A percentile compares a stretch with the other conserved stretches of the same genome.
Conservation (phyloP, 2,329 filamentous ascomycete genomes). For the Ophiocordyceps camponoti-rufipedis region DNA sequence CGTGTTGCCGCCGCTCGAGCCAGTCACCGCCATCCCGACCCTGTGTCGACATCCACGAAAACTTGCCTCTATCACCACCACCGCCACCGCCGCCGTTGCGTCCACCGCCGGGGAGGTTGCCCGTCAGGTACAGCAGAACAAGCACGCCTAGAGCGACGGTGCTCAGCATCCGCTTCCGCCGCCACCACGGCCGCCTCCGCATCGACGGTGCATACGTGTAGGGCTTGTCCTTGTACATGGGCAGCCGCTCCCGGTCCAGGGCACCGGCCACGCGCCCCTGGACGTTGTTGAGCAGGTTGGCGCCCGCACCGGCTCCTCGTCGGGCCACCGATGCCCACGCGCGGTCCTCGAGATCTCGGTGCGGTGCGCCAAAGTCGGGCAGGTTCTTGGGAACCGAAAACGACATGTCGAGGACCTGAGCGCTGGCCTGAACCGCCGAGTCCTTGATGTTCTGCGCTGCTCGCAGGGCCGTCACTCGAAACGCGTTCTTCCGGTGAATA, state of each 20-base stretch:
- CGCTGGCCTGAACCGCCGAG: slow-evolving; percentile 28
- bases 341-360: slow-evolving; percentile 46
- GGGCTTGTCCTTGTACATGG: slow-evolving; percentile 99
- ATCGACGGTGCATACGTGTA: slow-evolving; percentile 48
- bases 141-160: slow-evolving; percentile 35
- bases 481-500: slow-evolving; percentile 23
- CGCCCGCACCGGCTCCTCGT: slow-evolving; percentile 14
- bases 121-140: slow-evolving; percentile 50
- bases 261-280: slow-evolving; percentile 45
- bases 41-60: slow-evolving; percentile 38
- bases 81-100: slow-evolving; percentile 7
- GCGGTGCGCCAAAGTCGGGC: slow-evolving; percentile 48
- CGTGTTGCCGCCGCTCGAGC: slow-evolving; percentile 57
- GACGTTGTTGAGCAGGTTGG: slow-evolving; percentile 29
- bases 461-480: slow-evolving; percentile 28
- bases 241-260: slow-evolving; percentile 43
- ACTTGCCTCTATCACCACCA: slow-evolving; percentile 15
- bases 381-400: slow-evolving; percentile 52
- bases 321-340: slow-evolving; percentile 37
- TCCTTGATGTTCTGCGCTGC: slow-evolving; percentile 24
- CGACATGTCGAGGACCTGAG: slow-evolving; percentile 36
- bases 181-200: slow-evolving; percentile 39
- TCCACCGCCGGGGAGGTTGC: slow-evolving; percentile 24
- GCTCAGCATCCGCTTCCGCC: slow-evolving; percentile 41
- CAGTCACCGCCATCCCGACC: slow-evolving; percentile 42